These are phyloP conservation scores for Herpomyces periplanetae DNA, from an alignment of 2,329 filamentous ascomycete genomes.

Conservation along the genomic window DNA sequence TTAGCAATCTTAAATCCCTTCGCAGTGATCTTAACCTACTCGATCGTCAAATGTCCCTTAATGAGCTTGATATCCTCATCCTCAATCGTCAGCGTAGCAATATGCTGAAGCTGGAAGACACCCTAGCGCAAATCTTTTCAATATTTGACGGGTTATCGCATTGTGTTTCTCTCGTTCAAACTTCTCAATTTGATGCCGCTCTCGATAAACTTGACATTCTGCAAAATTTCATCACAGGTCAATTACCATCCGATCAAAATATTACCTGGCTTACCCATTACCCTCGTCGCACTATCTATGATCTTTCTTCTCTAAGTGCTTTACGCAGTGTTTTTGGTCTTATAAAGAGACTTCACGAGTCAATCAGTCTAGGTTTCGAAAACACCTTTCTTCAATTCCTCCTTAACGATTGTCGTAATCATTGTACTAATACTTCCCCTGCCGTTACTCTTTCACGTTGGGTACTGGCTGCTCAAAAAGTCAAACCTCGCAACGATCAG, in stretches of 20 bases:
- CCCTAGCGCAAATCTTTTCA: constrained; percentile 39
- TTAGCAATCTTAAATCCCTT: constrained; percentile 41
- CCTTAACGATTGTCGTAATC: constrained; percentile 36
- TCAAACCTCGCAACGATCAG: constrained; percentile 22
- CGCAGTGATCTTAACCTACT: constrained; percentile 38
- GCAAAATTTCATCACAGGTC: constrained; percentile 40
- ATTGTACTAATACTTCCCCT: constrained; percentile 28
- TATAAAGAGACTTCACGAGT: constrained; percentile 28
- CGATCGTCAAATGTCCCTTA: constrained; percentile 52
- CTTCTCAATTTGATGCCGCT: constrained; percentile 42
- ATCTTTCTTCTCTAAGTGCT: constrained; percentile 35
- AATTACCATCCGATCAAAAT: constrained; percentile 13
- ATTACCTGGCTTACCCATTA: too few species aligned
- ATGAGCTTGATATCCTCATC: constrained; percentile 47
- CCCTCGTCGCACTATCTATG: constrained; percentile 13
- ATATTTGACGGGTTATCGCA: constrained; percentile 32
- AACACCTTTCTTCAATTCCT: constrained; percentile 35
- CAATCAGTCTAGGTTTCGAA: constrained; percentile 62
- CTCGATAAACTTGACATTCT: constrained; percentile 34
- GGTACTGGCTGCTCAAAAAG: constrained; percentile 32
- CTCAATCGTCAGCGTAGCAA: constrained; percentile 50
- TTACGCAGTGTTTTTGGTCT: constrained; percentile 42
- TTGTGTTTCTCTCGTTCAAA: constrained; percentile 46
- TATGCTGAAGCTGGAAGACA: constrained; percentile 35
- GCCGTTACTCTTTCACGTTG: constrained; percentile 45